Evolutionary conservation across 495 filamentous ascomycete species (phyloP).

Genomic region (Mytilinidion resinicola): DNA sequence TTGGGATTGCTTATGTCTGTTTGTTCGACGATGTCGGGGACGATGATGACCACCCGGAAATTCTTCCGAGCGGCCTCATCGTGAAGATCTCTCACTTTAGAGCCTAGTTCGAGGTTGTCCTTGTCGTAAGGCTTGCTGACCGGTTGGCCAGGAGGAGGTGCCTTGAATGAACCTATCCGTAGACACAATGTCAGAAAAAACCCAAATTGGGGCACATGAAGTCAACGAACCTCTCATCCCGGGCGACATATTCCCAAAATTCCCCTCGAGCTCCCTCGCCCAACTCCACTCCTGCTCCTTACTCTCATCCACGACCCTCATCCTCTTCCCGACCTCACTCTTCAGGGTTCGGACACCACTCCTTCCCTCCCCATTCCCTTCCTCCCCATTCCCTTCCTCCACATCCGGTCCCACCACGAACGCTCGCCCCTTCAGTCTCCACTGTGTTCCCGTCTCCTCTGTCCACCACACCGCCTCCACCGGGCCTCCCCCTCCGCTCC

Average conservation of each 20-base stretch:
- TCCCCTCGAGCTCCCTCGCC: conserved; percentile 65
- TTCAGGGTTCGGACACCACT: conserved; percentile 44
- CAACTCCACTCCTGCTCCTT: conserved; percentile 33
- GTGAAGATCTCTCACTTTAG: conserved; percentile 61
- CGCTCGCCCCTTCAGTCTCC: conserved; percentile 73
- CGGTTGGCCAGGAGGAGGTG: conserved; percentile 66
- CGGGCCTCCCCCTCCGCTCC: conserved; percentile 56
- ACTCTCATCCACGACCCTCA: conserved; percentile 35
- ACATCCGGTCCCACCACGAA: conserved; percentile 50
- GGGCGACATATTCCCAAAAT: conserved; percentile 83
- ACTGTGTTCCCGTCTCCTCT: conserved; percentile 64
- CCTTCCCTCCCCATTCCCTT: conserved; percentile 34
- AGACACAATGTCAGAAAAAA: too few species aligned
- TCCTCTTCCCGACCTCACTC: conserved; percentile 40
- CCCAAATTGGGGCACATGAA: not conserved
- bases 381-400: conserved; percentile 35
- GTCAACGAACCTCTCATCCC: conserved; percentile 39
- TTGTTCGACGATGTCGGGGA: conserved; percentile 72
- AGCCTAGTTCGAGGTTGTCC: conserved; percentile 52
- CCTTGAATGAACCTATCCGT: conserved; percentile 57
- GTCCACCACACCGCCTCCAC: conserved; percentile 86
- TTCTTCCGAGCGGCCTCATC: conserved; percentile 66
- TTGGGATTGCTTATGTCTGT: conserved; percentile 64
- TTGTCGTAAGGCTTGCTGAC: conserved; percentile 44
- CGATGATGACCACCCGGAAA: conserved; percentile 79